Base-by-base conservation (phyloP, 2,329 filamentous ascomycete genomes). In the Macrophomina pseudophaseolina region DNA sequence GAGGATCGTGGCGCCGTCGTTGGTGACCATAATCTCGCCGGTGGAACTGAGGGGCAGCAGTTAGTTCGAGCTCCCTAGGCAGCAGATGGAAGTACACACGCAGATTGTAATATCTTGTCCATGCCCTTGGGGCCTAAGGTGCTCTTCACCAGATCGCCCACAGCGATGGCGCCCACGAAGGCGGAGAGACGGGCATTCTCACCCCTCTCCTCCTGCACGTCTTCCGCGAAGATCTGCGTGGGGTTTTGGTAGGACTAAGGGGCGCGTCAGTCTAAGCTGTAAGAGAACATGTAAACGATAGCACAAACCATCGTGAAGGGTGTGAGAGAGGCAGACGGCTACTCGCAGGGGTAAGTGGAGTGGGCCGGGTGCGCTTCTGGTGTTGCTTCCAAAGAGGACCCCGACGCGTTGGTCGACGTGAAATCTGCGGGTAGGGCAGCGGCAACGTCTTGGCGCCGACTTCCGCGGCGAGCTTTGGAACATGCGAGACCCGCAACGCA, bases 161-260 rank as follows among this genome's bases (percentile, higher is more conserved):
- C 95, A 66, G 95, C 95, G 76, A 99, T 99, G 78, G 95, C 95
- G 74, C 95, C 95, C 66, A 99, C 94, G 76, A 99, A 99, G 71
- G 94, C 94, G n/a, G 93, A 91, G 74, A 98, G 90, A 87, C 94
- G 93, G 75, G 95, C 94, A 91, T 98, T 98, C 85, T 98, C 94
- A 75, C 95, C 95, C 85, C 97, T 98, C 84, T 98, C 94, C 83
- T 98, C 93, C 67, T 91, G 95, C 72, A 96, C 95, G 79, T 96
- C 94, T 81, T 97, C 93, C 75, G 93, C 92, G 82, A 98, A 98
- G 85, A 98, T 98, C 83, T 98, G 94, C 70, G 93, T 97, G 75
- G 94, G 94, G 83, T 93, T 95, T 69, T 80, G 74, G 71, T 77
- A 79, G 66, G 79, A 77, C 78, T 80, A 53, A 14, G 44, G 42